A percentile compares a stretch with the other conserved stretches of the same genome.
Evolutionary conservation across 352 stramenopile species (phyloP).

Genomic region (Pythium aquatile): DNA sequence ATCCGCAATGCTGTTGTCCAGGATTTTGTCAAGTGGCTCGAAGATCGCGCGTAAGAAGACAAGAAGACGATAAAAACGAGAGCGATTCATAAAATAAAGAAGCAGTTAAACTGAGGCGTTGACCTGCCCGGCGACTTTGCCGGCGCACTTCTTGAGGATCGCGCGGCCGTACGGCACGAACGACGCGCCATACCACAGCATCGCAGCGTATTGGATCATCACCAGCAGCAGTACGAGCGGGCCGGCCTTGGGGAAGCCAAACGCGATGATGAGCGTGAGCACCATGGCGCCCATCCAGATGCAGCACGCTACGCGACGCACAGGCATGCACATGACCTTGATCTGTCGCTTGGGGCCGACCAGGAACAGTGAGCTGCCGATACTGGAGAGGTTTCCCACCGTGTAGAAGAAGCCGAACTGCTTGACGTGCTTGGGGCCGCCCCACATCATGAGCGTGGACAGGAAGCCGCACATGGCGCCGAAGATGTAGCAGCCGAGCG

Average conservation of each 20-base stretch:
- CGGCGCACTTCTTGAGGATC: slow-evolving; percentile 72
- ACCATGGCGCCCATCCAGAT: slow-evolving; percentile 79
- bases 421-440: slow-evolving; percentile 73
- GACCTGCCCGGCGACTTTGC: slow-evolving; percentile 53
- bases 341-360: slow-evolving; percentile 65
- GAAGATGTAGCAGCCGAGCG: slow-evolving; percentile 68
- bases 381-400: slow-evolving; percentile 74
- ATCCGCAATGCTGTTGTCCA: slow-evolving; percentile 62
- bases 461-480: slow-evolving; percentile 73
- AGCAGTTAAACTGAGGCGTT: slow-evolving; percentile 15
- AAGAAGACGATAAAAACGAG: background rate
- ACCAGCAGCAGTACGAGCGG: slow-evolving; percentile 71
- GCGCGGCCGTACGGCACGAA: slow-evolving; percentile 79
- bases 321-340: slow-evolving; percentile 84
- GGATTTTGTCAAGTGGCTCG: slow-evolving; percentile 75
- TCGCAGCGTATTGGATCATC: slow-evolving; percentile 74
- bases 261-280: slow-evolving; percentile 70
- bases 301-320: slow-evolving; percentile 74
- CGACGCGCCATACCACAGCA: slow-evolving; percentile 83
- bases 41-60: slow-evolving; percentile 28
- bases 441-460: slow-evolving; percentile 81
- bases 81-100: slow-evolving; percentile 10
- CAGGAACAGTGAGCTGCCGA: slow-evolving; percentile 79
- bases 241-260: slow-evolving; percentile 65
- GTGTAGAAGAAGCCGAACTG: slow-evolving; percentile 89